Evolutionary conservation across 805 yeast species (phyloP).

Genomic region (Wickerhamomyces strasburgensis): DNA sequence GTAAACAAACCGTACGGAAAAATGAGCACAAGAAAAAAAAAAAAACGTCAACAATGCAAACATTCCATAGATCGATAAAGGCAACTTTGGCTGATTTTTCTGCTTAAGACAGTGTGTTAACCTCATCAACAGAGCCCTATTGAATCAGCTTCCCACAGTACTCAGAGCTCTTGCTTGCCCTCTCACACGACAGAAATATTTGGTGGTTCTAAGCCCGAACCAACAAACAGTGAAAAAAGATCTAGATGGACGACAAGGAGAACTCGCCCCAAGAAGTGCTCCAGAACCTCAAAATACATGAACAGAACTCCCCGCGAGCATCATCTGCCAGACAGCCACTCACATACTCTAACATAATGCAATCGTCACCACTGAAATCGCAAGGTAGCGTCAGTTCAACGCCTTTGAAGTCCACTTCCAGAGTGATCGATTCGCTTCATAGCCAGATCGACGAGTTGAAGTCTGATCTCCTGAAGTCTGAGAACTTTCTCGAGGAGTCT

Average conservation of each 20-base stretch:
- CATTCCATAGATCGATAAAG: not conserved
- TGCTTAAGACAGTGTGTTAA: too few relatives aligned
- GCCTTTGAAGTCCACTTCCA: conserved; percentile 11
- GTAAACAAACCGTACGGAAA: conserved; percentile 5
- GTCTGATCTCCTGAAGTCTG: conserved; percentile 30
- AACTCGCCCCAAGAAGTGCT: conserved; percentile 4
- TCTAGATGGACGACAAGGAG: conserved; percentile 14
- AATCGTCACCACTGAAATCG: conserved; percentile 3
- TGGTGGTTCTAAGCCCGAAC: too few relatives aligned
- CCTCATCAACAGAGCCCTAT: too few relatives aligned
- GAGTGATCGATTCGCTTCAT: conserved; percentile 40
- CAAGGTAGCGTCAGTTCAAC: not conserved
- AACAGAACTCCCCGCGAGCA: not conserved
- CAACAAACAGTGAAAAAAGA: too few relatives aligned
- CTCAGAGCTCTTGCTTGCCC: too few relatives aligned
- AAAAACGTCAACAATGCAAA: conserved; percentile 1
- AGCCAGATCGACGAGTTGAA: conserved; percentile 49
- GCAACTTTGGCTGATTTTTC: too few relatives aligned
- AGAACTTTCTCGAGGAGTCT: conserved; percentile 45
- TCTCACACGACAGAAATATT: too few relatives aligned
- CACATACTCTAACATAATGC: conserved; percentile 7
- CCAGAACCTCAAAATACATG: conserved; percentile 1
- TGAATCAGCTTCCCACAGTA: too few relatives aligned
- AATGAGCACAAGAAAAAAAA: not conserved
- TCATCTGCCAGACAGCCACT: conserved; percentile 13